Base-by-base conservation (phyloP, 768 basidiomycete genomes). In the Mycena rosella region DNA sequence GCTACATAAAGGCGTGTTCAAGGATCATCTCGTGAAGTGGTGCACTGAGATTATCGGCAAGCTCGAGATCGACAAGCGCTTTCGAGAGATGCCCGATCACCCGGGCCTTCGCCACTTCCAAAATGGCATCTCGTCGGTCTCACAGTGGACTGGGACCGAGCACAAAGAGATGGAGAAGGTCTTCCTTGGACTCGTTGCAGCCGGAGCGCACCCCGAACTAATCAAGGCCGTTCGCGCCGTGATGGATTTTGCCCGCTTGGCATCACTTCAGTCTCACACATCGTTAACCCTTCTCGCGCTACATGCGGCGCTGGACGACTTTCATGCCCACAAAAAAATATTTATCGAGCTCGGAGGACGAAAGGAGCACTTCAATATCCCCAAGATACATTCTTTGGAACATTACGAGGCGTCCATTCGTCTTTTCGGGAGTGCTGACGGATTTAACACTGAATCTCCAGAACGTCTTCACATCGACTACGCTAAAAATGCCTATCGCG, bases 1-100 rank as follows among this genome's bases (percentile, higher is more conserved):
- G 68, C 72, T 87, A 0, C 82, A 85, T 71, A 84, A 87, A 57
- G 85, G 85, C 0, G 65, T 85, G 13, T 84, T 86, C 77, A 82
- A 82, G 49, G 80, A 84, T 55, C 83, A 86, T 59, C 56, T 83
- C 0, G 73, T 81, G 0, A 73, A 67, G 2, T 86, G 83, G 85
- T 71, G 70, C 11, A 71, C 74, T 1, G 38, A 47, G 63, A 71
- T 74, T 5, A 42, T 68, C n/a, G 73, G 71, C 10, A 72, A 71
- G 1, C 55, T 65, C 3, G 82, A 83, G 57, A 54, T 84, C 15
- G 82, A 85, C 62, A 42, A 47, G 0, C 74, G 78, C 2, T 81
- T 80, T 57, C 66, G 72, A n/a, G 58, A 71, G 3, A 79, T 83
- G 76, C 59, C 76, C 0, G 26, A 36, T 2, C 71, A 78, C 58